Evolutionary conservation across 2,329 filamentous ascomycete species (phyloP).

Genomic region (Venturia nashicola): DNA sequence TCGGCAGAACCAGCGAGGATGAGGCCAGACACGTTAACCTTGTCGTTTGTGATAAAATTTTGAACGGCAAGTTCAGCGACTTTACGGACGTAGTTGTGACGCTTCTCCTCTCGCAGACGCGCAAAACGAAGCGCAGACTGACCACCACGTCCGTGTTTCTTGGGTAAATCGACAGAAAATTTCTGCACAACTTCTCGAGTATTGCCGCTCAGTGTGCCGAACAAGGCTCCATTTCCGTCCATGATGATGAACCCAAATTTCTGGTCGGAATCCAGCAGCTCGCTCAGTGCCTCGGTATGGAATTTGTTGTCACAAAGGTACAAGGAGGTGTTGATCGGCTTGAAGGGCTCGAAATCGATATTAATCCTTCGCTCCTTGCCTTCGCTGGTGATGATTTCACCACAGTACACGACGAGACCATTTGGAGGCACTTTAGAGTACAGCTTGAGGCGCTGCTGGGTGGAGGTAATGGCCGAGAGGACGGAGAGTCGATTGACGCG

Average conservation of each 20-base stretch:
- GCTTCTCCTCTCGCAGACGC: conserved; percentile 98
- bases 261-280: conserved; percentile 95
- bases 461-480: conserved; percentile 94
- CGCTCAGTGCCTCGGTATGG: conserved; percentile 92
- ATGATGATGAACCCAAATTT: conserved; percentile 99
- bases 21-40: conserved; percentile 91
- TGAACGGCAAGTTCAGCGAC: conserved; percentile 96
- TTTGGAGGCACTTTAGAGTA: conserved; percentile 99
- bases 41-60: conserved; percentile 97
- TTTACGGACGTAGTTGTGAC: conserved; percentile 99
- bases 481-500: conserved; percentile 98
- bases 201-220: conserved; percentile 93
- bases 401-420: conserved; percentile 95
- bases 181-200: conserved; percentile 96
- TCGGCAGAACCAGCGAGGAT: conserved; percentile 95
- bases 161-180: conserved; percentile 95
- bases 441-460: conserved; percentile 95
- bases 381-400: conserved; percentile 98
- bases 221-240: conserved; percentile 97
- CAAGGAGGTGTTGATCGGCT: conserved; percentile 98
- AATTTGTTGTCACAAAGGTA: conserved; percentile 99
- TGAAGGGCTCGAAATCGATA: conserved; percentile 99
- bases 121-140: conserved; percentile 99
- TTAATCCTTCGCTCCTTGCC: conserved; percentile 99
- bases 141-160: conserved; percentile 99